phyloP scores from a whole-genome alignment of 345 rosid genomes.

The Syzygium aqueum region DNA sequence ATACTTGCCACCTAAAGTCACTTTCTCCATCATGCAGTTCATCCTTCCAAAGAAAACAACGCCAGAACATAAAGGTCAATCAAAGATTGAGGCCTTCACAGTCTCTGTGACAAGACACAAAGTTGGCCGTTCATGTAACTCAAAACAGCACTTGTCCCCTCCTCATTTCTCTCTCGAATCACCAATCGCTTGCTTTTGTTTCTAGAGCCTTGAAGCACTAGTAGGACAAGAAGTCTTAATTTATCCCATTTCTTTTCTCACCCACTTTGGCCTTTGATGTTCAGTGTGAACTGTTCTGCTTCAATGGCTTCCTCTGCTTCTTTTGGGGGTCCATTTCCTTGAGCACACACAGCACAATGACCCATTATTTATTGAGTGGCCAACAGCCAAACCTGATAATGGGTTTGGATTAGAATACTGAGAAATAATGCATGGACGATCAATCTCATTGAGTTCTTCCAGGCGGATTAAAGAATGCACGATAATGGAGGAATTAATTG shows the following conservation, averaged over 20 bases:
- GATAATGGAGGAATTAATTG: slow-evolving; percentile 16
- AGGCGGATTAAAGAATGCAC: slow-evolving; percentile 7
- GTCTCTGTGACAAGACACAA: slow-evolving; percentile 26
- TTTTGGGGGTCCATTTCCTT: not conserved
- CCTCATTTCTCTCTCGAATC: not conserved
- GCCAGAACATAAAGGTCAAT: not conserved
- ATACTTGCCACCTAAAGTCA: not conserved
- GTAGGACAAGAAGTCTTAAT: slow-evolving; percentile 4
- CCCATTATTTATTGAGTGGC: slow-evolving; percentile 33
- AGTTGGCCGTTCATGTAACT: slow-evolving; percentile 12
- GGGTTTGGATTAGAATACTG: slow-evolving; percentile 3
- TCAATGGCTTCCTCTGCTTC: not conserved
- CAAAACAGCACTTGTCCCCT: slow-evolving; percentile 20
- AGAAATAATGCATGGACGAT: not conserved
- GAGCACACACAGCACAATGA: not conserved
- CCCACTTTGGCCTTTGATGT: not conserved
- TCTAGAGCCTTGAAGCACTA: slow-evolving; percentile 25
- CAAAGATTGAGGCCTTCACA: not conserved
- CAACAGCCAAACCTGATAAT: slow-evolving; percentile 42
- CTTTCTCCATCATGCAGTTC: slow-evolving; percentile 1
- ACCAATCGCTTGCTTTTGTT: slow-evolving; percentile 10
- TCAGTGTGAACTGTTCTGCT: not conserved
- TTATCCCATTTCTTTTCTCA: slow-evolving; percentile 4
- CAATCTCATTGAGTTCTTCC: not conserved
- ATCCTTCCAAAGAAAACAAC: slow-evolving; percentile 3